A percentile compares a stretch with the other conserved stretches of the same genome.
Conservation (phyloP, 495 filamentous ascomycete species). For the Aspergillus avenaceus region DNA sequence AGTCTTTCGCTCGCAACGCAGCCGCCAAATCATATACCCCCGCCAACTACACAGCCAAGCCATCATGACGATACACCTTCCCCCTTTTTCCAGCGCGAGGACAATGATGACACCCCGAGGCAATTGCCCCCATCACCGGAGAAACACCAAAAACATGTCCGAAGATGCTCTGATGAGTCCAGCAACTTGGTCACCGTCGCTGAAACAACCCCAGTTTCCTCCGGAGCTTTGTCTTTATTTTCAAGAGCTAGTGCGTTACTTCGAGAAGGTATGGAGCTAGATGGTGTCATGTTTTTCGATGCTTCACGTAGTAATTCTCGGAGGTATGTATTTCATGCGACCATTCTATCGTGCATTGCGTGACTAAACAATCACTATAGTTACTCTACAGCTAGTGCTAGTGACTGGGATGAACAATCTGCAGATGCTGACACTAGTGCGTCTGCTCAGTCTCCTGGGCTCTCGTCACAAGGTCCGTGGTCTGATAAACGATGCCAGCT, state of each 20-base stretch:
- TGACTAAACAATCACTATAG: neutral
- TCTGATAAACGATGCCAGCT: constrained; percentile 11
- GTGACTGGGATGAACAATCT: constrained; percentile 7
- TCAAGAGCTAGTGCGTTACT: constrained; percentile 26
- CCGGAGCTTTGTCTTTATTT: constrained; percentile 15
- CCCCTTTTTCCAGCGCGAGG: constrained; percentile 1
- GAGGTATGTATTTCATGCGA: constrained; percentile 11
- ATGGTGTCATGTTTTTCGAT: constrained; percentile 34
- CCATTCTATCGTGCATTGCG: neutral
- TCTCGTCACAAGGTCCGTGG: constrained; percentile 8
- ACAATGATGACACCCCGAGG: neutral
- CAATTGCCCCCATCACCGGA: neutral
- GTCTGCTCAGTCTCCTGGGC: constrained; percentile 1
- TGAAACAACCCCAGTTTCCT: neutral
- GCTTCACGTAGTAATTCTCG: constrained; percentile 16
- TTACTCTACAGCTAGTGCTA: constrained; percentile 5
- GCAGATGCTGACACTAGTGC: neutral
- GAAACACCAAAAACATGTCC: constrained; percentile 8
- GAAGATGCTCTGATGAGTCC: constrained; percentile 10
- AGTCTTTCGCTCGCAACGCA: constrained; percentile 1
- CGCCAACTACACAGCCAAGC: neutral
- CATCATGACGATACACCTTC: neutral
- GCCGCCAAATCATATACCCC: neutral
- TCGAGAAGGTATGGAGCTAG: constrained; percentile 25
- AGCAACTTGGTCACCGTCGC: constrained; percentile 10